Conservation (phyloP, 177 flowering plant species). For the Tripterygium wilfordii region DNA sequence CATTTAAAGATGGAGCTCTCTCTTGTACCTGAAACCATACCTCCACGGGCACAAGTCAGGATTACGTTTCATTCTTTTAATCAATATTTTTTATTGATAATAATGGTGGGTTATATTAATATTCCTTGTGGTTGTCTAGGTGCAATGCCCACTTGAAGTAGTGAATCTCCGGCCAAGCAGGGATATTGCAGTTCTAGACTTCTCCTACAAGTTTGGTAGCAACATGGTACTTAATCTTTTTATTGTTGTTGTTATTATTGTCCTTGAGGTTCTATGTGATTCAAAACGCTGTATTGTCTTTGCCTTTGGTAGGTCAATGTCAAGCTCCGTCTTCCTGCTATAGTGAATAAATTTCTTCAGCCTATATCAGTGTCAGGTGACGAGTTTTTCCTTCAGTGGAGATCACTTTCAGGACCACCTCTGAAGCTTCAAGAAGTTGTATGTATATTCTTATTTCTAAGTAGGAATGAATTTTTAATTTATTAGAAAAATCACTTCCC, state of each 20-base stretch:
- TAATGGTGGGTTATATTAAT: too few species aligned
- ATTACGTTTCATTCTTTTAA: too few species aligned
- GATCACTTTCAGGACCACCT: slow-evolving; percentile 95
- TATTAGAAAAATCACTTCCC: background rate
- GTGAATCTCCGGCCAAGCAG: slow-evolving; percentile 92
- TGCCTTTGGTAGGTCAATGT: slow-evolving; percentile 57
- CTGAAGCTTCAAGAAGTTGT: slow-evolving; percentile 99
- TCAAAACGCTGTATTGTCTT: too few species aligned
- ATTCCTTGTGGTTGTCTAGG: slow-evolving; percentile 34
- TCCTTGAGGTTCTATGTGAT: too few species aligned
- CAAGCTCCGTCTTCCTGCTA: slow-evolving; percentile 95
- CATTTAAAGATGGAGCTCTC: slow-evolving; percentile 90
- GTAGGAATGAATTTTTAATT: background rate
- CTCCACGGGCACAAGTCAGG: slow-evolving; percentile 99
- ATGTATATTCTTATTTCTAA: slow-evolving; percentile 8
- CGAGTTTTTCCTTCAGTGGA: slow-evolving; percentile 98
- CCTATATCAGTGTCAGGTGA: slow-evolving; percentile 77
- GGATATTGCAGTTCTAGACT: slow-evolving; percentile 94
- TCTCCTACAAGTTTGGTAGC: slow-evolving; percentile 81
- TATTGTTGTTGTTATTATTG: too few species aligned
- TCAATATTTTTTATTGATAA: background rate
- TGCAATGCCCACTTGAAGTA: slow-evolving; percentile 95
- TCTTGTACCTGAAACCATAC: slow-evolving; percentile 88
- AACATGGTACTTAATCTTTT: slow-evolving; percentile 45
- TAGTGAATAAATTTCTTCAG: slow-evolving; percentile 86